Evolutionary conservation across 768 basidiomycete genomes (phyloP).

Genomic region (Tricholoma sp.): DNA sequence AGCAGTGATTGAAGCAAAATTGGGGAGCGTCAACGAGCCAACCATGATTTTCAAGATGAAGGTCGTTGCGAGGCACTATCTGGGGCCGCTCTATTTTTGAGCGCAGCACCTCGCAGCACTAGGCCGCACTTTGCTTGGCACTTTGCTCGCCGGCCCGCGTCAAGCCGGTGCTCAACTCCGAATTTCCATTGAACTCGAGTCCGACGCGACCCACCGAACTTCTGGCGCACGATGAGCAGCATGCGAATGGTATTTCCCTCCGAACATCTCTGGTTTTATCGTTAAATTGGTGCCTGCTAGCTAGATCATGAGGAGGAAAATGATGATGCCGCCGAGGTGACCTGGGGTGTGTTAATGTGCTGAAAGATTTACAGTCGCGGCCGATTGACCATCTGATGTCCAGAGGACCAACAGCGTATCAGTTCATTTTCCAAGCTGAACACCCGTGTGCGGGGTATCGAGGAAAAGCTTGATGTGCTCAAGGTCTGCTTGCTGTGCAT

Average conservation of each 20-base stretch:
- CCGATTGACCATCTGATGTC: slow-evolving; percentile 5
- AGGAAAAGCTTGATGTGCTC: slow-evolving; percentile 66
- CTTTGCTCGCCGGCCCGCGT: no score
- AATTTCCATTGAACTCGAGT: no score
- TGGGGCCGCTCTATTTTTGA: no score
- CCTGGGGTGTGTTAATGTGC: slow-evolving; percentile 58
- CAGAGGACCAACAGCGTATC: slow-evolving; percentile 87
- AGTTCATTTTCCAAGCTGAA: slow-evolving; percentile 91
- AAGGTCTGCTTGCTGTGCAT: slow-evolving; percentile 45
- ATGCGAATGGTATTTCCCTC: slow-evolving; percentile 52
- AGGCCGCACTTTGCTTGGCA: no score
- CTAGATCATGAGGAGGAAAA: slow-evolving; percentile 73
- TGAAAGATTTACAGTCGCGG: background rate
- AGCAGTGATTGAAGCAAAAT: slow-evolving; percentile 6
- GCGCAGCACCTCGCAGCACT: no score
- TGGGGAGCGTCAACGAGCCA: background rate
- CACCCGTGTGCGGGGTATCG: slow-evolving; percentile 63
- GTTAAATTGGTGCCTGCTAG: slow-evolving; percentile 28
- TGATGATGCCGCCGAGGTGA: slow-evolving; percentile 73
- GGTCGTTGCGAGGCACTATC: background rate
- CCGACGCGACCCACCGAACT: no score
- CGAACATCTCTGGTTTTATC: background rate
- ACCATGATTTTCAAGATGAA: background rate
- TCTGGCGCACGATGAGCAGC: slow-evolving; percentile 26
- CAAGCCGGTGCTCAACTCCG: no score